These are phyloP conservation scores for Saccharomycodes ludwigii DNA, from an alignment of 805 yeast genomes.

Conservation along the genomic window DNA sequence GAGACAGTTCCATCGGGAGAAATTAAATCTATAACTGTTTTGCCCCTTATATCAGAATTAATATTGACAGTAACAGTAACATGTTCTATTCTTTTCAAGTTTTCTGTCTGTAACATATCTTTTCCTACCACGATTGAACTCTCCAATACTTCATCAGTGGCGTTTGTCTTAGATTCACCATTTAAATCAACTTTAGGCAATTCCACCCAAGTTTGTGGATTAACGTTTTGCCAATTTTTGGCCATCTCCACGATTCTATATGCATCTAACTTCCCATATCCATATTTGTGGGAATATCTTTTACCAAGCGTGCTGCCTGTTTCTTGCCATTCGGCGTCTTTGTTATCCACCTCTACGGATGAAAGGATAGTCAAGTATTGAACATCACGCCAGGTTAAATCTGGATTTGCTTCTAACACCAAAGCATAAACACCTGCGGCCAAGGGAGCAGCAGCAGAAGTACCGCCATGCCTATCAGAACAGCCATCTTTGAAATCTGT, in stretches of 20 bases:
- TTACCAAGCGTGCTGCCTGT: slow-evolving; percentile 48
- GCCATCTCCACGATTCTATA: slow-evolving; percentile 62
- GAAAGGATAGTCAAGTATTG: slow-evolving; percentile 72
- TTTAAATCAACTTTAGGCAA: slow-evolving; percentile 30
- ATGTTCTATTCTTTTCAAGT: slow-evolving; percentile 71
- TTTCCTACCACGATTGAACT: slow-evolving; percentile 33
- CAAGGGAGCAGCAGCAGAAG: slow-evolving; percentile 97
- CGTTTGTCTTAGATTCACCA: slow-evolving; percentile 12
- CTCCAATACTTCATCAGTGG: slow-evolving; percentile 17
- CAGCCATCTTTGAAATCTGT: slow-evolving; percentile 67
- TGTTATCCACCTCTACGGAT: slow-evolving; percentile 48
- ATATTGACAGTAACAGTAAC: slow-evolving; percentile 71
- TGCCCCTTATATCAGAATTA: slow-evolving; percentile 55
- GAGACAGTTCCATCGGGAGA: slow-evolving; percentile 73
- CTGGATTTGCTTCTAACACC: slow-evolving; percentile 71
- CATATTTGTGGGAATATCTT: slow-evolving; percentile 73
- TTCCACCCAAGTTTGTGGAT: slow-evolving; percentile 80
- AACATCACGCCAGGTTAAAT: slow-evolving; percentile 89
- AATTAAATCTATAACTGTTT: slow-evolving; percentile 44
- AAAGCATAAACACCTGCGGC: slow-evolving; percentile 94
- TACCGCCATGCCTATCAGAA: slow-evolving; percentile 77
- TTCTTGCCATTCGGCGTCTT: slow-evolving; percentile 62
- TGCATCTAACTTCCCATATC: slow-evolving; percentile 89
- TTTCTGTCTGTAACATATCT: slow-evolving; percentile 38
- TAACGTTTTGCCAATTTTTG: slow-evolving; percentile 66